A percentile compares a stretch with the other conserved stretches of the same genome.
These are phyloP conservation scores for Nothomitra cinnamomea DNA, from an alignment of 2,329 filamentous ascomycete species.

Conservation along the genomic window DNA sequence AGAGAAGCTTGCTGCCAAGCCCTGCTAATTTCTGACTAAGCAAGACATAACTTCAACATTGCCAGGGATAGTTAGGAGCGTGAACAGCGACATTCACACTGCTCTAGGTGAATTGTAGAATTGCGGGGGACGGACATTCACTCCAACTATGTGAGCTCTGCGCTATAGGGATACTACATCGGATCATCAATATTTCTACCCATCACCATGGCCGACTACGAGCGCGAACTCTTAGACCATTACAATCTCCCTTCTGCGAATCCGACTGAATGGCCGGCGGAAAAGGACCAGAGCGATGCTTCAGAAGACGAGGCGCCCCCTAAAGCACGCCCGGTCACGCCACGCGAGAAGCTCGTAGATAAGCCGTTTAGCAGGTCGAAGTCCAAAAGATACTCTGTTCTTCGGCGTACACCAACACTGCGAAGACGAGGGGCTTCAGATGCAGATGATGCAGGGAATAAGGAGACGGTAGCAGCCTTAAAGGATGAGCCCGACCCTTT, in stretches of 20 bases:
- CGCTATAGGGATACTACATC: no score
- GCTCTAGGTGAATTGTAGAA: no score
- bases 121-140: no score
- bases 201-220: conserved; percentile 38
- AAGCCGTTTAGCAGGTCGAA: neutral
- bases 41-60: neutral
- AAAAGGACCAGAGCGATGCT: conserved; percentile 56
- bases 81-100: no score
- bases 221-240: conserved; percentile 67
- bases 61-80: neutral
- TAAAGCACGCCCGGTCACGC: neutral
- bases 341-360: neutral
- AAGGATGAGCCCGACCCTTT: conserved; percentile 87
- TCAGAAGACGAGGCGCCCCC: conserved; percentile 37
- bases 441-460: conserved; percentile 48
- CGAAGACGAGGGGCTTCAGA: conserved; percentile 49
- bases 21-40: neutral
- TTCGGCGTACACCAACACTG: conserved; percentile 59
- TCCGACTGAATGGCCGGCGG: conserved; percentile 72
- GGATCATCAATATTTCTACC: neutral
- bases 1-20: conserved; percentile 2
- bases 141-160: no score
- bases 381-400: conserved; percentile 47
- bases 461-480: conserved; percentile 57
- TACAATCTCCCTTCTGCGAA: conserved; percentile 70